Evolutionary conservation across 345 rosid species (phyloP), one percentile per base, ranked within the genome.

Genomic region (Sisymbrium irio): DNA sequence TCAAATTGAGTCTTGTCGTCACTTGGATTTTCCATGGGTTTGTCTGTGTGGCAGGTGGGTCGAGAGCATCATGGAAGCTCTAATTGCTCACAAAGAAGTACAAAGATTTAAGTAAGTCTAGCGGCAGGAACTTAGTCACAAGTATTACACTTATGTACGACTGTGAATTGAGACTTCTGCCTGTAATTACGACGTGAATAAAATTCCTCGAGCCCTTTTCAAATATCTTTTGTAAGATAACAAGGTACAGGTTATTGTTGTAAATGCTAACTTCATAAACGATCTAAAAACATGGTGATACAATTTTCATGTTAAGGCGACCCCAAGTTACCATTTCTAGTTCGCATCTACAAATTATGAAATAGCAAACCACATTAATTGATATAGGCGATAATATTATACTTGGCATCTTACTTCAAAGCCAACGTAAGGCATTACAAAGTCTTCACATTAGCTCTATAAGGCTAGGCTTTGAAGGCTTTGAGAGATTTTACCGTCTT

Each of bases 1-100:
- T 22, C 25, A 9, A 44, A 59, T 3, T 28, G 35, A 51, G 25
- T 41, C 9, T n/a, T 42, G 10, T 15, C 1, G 13, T 12, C 57
- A 35, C 49, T 68, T 71, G 36, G 36, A 51, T 27, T 71, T 56
- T 30, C 36, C 13, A 33, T 37, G 46, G 32, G 46, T 42, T 25
- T n/a, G n/a, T 36, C 14, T 73, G 45, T 51, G 33, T 73, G 58
- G 78, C 84, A 94, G 98, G 81, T 91, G 98, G 98, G 85, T 91
- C 7, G 85, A 57, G 71, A 88, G 96, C 83, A 87, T 91, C 60
- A 80, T 80, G 67, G 91, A 91, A 80, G 96, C 97, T 71, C 76
- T 89, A 82, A 72, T 49, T 35, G 80, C 84, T 69, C 80, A 81
- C 50, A 59, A 79, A 41, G 45, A 30, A 32, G 28, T 42, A 54